Conservation (phyloP, 2,329 filamentous ascomycete species). For the Sclerotinia trifoliorum region DNA sequence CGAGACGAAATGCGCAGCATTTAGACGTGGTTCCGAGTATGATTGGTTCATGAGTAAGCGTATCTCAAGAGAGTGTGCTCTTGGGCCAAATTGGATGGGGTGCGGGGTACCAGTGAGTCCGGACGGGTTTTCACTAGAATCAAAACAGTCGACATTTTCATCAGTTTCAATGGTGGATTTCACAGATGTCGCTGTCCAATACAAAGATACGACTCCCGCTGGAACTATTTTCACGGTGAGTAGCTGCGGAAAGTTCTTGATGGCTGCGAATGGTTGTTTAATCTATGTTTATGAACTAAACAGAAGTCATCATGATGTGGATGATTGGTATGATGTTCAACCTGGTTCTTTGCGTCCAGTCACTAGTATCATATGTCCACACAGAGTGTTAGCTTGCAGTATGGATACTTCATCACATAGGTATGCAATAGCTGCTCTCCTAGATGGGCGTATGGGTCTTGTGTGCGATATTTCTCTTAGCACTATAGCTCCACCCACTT, state of each 20-base stretch:
- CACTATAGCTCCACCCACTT: constrained; percentile 8
- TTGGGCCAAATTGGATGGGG: constrained; percentile 38
- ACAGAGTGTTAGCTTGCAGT: constrained; percentile 56
- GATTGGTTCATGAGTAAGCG: constrained; percentile 45
- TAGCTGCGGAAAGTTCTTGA: constrained; percentile 56
- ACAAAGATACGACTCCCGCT: constrained; percentile 28
- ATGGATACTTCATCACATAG: constrained; percentile 60
- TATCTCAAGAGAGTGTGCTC: constrained; percentile 45
- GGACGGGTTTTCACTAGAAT: not conserved
- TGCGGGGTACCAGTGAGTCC: constrained; percentile 31
- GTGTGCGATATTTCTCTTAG: constrained; percentile 52
- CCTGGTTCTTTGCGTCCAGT: constrained; percentile 45
- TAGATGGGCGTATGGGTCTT: constrained; percentile 60
- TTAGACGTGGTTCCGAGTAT: constrained; percentile 26
- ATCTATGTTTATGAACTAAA: constrained; percentile 55
- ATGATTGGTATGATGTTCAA: not conserved
- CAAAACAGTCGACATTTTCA: constrained; percentile 37
- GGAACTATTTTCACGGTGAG: constrained; percentile 46
- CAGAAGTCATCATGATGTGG: constrained; percentile 24
- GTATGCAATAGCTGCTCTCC: constrained; percentile 56
- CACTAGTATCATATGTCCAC: constrained; percentile 56
- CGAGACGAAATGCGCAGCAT: constrained; percentile 16
- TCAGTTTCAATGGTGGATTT: constrained; percentile 43
- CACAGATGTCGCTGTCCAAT: constrained; percentile 39
- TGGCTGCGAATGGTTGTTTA: constrained; percentile 53